phyloP scores from a whole-genome alignment of 2,329 filamentous ascomycete species.

The Aspergillus clavatus region DNA sequence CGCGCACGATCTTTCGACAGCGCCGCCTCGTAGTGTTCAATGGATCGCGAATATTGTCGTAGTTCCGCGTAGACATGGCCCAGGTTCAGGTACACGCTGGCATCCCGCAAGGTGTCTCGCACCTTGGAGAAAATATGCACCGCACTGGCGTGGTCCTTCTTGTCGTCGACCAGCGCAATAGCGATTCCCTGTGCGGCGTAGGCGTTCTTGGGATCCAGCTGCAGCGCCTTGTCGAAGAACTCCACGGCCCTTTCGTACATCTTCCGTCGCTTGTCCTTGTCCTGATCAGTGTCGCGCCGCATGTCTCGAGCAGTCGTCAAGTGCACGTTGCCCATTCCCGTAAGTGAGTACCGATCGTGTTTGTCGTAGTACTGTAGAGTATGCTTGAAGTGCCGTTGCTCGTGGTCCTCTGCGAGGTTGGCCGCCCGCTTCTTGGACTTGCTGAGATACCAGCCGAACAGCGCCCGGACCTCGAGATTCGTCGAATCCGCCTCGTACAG shows the following conservation, averaged over 20 bases:
- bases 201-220: slow-evolving; percentile 90
- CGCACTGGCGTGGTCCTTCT: slow-evolving; percentile 77
- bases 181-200: slow-evolving; percentile 95
- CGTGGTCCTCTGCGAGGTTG: slow-evolving; percentile 81
- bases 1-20: slow-evolving; percentile 72
- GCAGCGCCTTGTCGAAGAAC: slow-evolving; percentile 96
- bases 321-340: slow-evolving; percentile 96
- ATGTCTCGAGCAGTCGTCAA: slow-evolving; percentile 86
- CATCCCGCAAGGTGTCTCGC: slow-evolving; percentile 81
- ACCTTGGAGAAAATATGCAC: slow-evolving; percentile 86
- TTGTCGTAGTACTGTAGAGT: slow-evolving; percentile 92
- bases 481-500: slow-evolving; percentile 77
- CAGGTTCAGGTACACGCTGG: slow-evolving; percentile 85
- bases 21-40: slow-evolving; percentile 88
- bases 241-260: slow-evolving; percentile 90
- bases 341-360: slow-evolving; percentile 93
- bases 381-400: slow-evolving; percentile 93
- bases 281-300: slow-evolving; percentile 80
- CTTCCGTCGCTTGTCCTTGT: slow-evolving; percentile 84
- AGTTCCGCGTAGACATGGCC: slow-evolving; percentile 90
- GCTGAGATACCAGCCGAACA: slow-evolving; percentile 95
- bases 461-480: slow-evolving; percentile 84
- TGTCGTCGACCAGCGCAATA: slow-evolving; percentile 90
- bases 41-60: slow-evolving; percentile 82
- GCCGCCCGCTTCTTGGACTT: slow-evolving; percentile 76